A percentile compares a stretch with the other conserved stretches of the same genome.
These are phyloP conservation scores for Stenogyne calaminthoides DNA, from an alignment of 305 asterid species.

Conservation along the genomic window DNA sequence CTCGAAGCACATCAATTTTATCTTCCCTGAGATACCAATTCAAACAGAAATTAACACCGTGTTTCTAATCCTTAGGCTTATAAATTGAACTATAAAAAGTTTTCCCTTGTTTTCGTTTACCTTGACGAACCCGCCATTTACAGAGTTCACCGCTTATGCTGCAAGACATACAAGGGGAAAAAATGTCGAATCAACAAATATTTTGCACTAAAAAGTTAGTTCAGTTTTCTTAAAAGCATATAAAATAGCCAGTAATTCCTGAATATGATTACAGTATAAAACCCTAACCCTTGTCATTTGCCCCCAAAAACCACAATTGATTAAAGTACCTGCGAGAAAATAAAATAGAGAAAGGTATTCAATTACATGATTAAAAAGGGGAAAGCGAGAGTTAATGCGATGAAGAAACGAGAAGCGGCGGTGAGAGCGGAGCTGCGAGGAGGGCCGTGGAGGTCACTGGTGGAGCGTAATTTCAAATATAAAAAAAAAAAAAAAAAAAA, in stretches of 20 bases:
- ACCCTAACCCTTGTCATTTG: conserved; percentile 34
- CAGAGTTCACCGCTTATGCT: conserved; percentile 28
- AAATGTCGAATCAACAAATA: conserved; percentile 1
- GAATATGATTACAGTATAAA: conserved; percentile 19
- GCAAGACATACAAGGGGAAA: neutral
- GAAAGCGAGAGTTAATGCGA: neutral
- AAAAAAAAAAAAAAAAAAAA: neutral
- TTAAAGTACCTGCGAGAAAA: neutral
- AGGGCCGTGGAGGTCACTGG: conserved; percentile 26
- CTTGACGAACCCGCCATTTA: conserved; percentile 51
- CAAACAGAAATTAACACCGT: neutral
- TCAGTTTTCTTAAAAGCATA: neutral
- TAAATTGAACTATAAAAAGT: neutral
- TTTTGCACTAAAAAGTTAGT: neutral
- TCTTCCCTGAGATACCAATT: conserved; percentile 54
- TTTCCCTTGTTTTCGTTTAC: conserved; percentile 28
- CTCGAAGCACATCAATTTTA: conserved; percentile 54
- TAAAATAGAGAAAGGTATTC: neutral
- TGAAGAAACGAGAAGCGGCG: conserved; percentile 28
- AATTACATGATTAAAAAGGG: neutral
- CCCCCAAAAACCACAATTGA: conserved; percentile 14
- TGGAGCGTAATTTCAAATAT: conserved; percentile 47
- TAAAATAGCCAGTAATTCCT: conserved; percentile 12
- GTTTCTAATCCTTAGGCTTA: conserved; percentile 1
- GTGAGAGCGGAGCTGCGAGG: conserved; percentile 22